Evolutionary conservation across 225 moss, liverwort and hornwort species (phyloP).

Genomic region (Thuidium tamariscinum): DNA sequence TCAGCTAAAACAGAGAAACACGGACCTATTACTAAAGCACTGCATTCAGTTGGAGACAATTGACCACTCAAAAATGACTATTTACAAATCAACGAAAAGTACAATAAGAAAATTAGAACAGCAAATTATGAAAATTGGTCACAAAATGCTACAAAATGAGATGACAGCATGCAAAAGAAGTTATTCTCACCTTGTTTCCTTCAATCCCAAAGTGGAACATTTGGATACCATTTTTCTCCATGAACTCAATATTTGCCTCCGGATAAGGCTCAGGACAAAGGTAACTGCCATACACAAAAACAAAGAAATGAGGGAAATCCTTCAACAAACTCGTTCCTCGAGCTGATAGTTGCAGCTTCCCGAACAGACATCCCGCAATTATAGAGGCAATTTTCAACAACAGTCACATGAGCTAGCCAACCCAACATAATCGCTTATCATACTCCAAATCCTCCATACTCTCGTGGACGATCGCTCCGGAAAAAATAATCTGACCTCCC

Average conservation of each 20-base stretch:
- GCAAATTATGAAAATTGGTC: background rate
- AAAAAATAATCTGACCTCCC: background rate
- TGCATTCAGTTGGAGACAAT: background rate
- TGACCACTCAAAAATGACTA: background rate
- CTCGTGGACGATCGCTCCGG: background rate
- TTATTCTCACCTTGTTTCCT: slow-evolving; percentile 67
- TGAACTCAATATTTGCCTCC: slow-evolving; percentile 71
- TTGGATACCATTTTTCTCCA: slow-evolving; percentile 53
- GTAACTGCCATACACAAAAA: slow-evolving; percentile 41
- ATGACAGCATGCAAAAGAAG: background rate
- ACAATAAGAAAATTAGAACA: background rate
- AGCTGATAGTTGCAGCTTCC: background rate
- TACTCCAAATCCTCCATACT: background rate
- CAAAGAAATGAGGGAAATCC: background rate
- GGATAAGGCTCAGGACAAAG: slow-evolving; percentile 91
- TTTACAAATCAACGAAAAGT: background rate
- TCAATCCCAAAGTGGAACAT: slow-evolving; percentile 91
- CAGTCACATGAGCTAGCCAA: background rate
- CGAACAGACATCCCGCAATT: background rate
- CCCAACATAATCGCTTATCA: background rate
- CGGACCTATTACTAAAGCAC: background rate
- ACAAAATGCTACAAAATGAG: background rate
- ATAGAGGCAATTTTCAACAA: background rate
- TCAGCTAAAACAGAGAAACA: background rate
- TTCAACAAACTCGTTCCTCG: background rate